Percentiles rank a stretch among this genome's conserved stretches.
Evolutionary conservation across 768 basidiomycete genomes (phyloP).

Genomic region (Lentinula sp.): DNA sequence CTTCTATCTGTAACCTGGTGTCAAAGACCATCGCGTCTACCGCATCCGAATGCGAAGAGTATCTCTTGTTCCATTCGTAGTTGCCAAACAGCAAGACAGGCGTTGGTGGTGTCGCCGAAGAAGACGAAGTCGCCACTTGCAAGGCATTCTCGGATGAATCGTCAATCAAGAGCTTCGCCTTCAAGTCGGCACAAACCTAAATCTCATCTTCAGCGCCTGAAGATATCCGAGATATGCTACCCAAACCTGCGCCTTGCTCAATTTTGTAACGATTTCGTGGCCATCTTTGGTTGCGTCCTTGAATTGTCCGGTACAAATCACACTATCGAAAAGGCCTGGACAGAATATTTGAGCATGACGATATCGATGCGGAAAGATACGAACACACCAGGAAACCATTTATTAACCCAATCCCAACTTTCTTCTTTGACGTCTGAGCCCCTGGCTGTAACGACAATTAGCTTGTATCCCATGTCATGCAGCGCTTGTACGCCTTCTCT

Average conservation of each 20-base stretch:
- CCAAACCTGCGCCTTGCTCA: constrained; percentile 65
- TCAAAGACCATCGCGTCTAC: constrained; percentile 50
- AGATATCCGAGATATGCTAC: background rate
- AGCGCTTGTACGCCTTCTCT: constrained; percentile 50
- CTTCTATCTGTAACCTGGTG: constrained; percentile 37
- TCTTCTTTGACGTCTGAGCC: constrained; percentile 44
- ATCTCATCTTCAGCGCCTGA: background rate
- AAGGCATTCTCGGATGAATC: constrained; percentile 78
- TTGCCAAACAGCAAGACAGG: constrained; percentile 69
- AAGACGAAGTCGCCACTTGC: constrained; percentile 38
- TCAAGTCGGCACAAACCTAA: constrained; percentile 59
- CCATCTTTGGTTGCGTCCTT: constrained; percentile 29
- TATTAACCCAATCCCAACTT: constrained; percentile 63
- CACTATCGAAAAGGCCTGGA: constrained; percentile 44
- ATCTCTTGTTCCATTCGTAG: constrained; percentile 69
- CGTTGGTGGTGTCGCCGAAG: constrained; percentile 28
- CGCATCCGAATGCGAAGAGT: constrained; percentile 39
- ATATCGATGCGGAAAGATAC: background rate
- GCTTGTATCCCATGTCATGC: constrained; percentile 54
- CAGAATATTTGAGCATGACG: background rate
- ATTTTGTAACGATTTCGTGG: constrained; percentile 41
- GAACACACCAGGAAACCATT: constrained; percentile 53
- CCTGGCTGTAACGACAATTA: constrained; percentile 77
- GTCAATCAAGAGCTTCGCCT: constrained; percentile 66
- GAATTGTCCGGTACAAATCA: constrained; percentile 75